phyloP scores from a whole-genome alignment of 2,329 filamentous ascomycete species.

The Arthrobotrys sinensis region DNA sequence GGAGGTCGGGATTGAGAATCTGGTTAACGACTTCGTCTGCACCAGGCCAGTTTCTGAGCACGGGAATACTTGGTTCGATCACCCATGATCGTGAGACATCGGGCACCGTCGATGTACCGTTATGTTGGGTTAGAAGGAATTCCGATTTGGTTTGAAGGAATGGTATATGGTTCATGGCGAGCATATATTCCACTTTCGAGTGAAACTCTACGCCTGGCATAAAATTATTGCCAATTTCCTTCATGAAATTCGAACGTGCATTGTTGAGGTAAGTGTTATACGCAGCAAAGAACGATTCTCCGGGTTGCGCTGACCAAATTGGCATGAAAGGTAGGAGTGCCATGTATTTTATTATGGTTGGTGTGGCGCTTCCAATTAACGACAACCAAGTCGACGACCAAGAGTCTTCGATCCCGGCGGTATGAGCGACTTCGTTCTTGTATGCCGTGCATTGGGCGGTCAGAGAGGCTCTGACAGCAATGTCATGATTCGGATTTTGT shows the following conservation, averaged over 20 bases:
- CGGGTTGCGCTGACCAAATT: conserved; percentile 31
- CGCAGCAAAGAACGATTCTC: conserved; percentile 10
- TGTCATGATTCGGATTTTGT: neutral
- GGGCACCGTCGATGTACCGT: conserved; percentile 12
- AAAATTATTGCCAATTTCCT: neutral
- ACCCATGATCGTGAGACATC: conserved; percentile 31
- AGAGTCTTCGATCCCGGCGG: neutral
- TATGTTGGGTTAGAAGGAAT: conserved; percentile 13
- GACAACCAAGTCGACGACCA: conserved; percentile 19
- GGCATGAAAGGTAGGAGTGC: conserved; percentile 37
- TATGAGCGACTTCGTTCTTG: neutral
- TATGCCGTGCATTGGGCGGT: conserved; percentile 19
- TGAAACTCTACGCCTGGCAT: conserved; percentile 11
- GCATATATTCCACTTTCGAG: conserved; percentile 9
- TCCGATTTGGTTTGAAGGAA: conserved; percentile 11
- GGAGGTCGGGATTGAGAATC: conserved; percentile 2
- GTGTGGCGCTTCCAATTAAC: conserved; percentile 20
- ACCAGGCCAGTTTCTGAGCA: conserved; percentile 6
- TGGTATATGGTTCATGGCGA: conserved; percentile 16
- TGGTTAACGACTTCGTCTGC: conserved; percentile 5
- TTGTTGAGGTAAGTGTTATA: conserved; percentile 16
- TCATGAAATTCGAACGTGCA: conserved; percentile 2
- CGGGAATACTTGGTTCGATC: conserved; percentile 28
- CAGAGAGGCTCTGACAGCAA: neutral
- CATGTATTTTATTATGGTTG: conserved; percentile 39